phyloP scores from a whole-genome alignment of 768 basidiomycete species.

The Trametopsis cervina region DNA sequence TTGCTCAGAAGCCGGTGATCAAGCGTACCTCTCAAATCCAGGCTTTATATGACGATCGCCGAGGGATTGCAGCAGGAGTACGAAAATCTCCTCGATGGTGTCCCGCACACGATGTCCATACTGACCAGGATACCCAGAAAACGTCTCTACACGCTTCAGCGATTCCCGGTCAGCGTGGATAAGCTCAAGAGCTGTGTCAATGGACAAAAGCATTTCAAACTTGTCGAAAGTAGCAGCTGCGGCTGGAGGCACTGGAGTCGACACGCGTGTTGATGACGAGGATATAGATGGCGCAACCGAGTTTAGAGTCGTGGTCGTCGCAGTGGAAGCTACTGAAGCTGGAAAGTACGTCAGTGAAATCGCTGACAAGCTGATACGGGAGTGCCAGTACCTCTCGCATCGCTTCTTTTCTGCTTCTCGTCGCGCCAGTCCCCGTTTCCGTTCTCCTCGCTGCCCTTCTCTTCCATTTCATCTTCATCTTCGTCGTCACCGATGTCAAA shows the following conservation, averaged over 20 bases:
- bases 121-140: slow-evolving; percentile 78
- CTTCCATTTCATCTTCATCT: slow-evolving; percentile 23
- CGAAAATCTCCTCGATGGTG: slow-evolving; percentile 91
- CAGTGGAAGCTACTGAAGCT: slow-evolving; percentile 5
- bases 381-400: neutral
- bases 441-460: slow-evolving; percentile 5
- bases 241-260: slow-evolving; percentile 16
- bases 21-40: slow-evolving; percentile 54
- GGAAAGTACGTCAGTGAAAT: neutral
- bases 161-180: slow-evolving; percentile 91
- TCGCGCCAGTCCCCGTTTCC: slow-evolving; percentile 9
- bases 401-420: neutral
- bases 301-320: neutral
- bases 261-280: slow-evolving; percentile 15
- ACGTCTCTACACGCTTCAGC: slow-evolving; percentile 88
- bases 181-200: slow-evolving; percentile 85
- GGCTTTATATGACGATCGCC: slow-evolving; percentile 72
- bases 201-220: slow-evolving; percentile 84
- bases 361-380: too few species aligned
- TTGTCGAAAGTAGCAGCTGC: slow-evolving; percentile 32
- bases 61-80: slow-evolving; percentile 72
- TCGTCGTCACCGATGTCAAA: slow-evolving; percentile 46
- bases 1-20: too few species aligned
- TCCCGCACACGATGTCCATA: slow-evolving; percentile 86
- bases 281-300: slow-evolving; percentile 16